These are phyloP conservation scores for Rhodotorula toruloides DNA, from an alignment of 768 basidiomycete species.

Conservation along the genomic window DNA sequence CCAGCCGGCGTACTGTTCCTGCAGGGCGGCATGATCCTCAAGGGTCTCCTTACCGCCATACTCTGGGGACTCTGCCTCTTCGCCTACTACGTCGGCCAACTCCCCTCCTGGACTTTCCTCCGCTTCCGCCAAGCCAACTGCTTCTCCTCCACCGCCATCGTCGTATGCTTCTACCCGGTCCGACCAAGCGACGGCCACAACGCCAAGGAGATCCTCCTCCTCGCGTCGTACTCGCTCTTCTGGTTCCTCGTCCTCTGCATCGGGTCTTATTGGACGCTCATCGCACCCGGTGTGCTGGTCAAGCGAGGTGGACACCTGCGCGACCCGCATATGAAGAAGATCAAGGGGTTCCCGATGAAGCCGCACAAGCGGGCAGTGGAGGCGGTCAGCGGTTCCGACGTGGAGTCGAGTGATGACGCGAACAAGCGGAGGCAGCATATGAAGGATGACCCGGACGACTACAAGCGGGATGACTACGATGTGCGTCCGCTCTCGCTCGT, in stretches of 20 bases:
- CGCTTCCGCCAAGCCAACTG: slow-evolving; percentile 30
- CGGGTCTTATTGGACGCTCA: slow-evolving; percentile 32
- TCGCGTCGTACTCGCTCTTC: slow-evolving; percentile 17
- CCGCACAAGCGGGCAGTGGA: neutral
- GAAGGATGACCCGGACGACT: neutral
- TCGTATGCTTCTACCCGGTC: slow-evolving; percentile 25
- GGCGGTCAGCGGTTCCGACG: neutral
- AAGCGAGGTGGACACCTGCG: slow-evolving; percentile 22
- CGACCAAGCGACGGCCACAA: neutral
- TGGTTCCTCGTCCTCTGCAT: slow-evolving; percentile 26
- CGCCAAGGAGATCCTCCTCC: neutral
- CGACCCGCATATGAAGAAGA: slow-evolving; percentile 25
- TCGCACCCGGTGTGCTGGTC: slow-evolving; percentile 22
- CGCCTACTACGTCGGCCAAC: slow-evolving; percentile 16
- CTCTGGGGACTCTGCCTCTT: slow-evolving; percentile 28
- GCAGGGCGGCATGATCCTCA: slow-evolving; percentile 30
- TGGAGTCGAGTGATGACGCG: neutral
- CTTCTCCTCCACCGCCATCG: slow-evolving; percentile 7
- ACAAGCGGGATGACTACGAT: neutral
- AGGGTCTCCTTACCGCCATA: slow-evolving; percentile 12
- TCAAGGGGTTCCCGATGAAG: slow-evolving; percentile 2
- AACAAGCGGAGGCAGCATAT: neutral
- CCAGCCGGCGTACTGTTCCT: slow-evolving; percentile 23
- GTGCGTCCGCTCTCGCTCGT: neutral
- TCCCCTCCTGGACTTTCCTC: slow-evolving; percentile 12